Conservation (phyloP, 768 basidiomycete genomes). For the Coprinopsis sp. region DNA sequence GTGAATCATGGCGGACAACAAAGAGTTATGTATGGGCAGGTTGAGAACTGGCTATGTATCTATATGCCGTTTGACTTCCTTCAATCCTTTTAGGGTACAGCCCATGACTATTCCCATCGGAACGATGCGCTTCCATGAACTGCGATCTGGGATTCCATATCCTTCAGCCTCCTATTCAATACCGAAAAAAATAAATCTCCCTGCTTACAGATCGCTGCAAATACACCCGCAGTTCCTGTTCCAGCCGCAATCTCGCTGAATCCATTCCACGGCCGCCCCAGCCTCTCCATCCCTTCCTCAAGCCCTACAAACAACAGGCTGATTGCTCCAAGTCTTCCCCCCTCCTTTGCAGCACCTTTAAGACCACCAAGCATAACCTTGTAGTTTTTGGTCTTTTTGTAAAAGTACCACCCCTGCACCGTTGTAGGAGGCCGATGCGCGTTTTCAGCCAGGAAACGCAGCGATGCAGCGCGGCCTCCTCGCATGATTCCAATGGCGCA, state of each 20-base stretch:
- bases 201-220: conserved; percentile 49
- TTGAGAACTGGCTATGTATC: conserved; percentile 10
- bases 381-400: conserved; percentile 96
- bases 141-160: conserved; percentile 42
- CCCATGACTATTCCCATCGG: conserved; percentile 59
- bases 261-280: conserved; percentile 28
- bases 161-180: conserved; percentile 1
- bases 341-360: conserved; percentile 60
- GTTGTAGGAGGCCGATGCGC: conserved; percentile 83
- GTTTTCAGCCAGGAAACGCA: conserved; percentile 90
- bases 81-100: conserved; percentile 42
- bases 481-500: conserved; percentile 69
- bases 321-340: conserved; percentile 38
- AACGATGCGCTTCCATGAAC: conserved; percentile 50
- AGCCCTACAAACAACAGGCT: conserved; percentile 40
- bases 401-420: conserved; percentile 90
- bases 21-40: too few species aligned
- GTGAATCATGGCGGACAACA: too few species aligned
- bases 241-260: conserved; percentile 58
- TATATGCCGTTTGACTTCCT: conserved; percentile 30
- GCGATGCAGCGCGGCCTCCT: conserved; percentile 61
- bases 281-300: conserved; percentile 35
- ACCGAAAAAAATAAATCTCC: background rate
- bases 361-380: conserved; percentile 69
- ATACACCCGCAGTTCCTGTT: conserved; percentile 54